A percentile compares a stretch with the other conserved stretches of the same genome.
phyloP scores from a whole-genome alignment of 2,329 filamentous ascomycete species.

The Thielaviopsis cerberus region DNA sequence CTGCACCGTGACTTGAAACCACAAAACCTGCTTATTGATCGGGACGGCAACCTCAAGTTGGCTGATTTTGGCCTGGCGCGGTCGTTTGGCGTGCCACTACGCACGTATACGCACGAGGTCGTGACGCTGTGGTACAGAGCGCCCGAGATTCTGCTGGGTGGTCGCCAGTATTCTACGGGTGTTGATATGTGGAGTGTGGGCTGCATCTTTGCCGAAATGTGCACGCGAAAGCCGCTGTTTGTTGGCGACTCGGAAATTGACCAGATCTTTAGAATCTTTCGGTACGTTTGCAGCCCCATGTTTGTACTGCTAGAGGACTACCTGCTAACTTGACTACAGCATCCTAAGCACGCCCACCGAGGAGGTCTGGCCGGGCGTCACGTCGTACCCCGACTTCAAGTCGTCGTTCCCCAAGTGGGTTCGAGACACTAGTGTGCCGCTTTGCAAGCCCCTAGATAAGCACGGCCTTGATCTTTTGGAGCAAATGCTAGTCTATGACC shows the following conservation, averaged over 20 bases:
- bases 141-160: slow-evolving; percentile 77
- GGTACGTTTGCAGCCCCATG: slow-evolving; percentile 23
- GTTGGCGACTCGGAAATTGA: slow-evolving; percentile 60
- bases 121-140: slow-evolving; percentile 87
- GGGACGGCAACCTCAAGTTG: slow-evolving; percentile 73
- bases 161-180: slow-evolving; percentile 80
- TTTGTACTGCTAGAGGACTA: background rate
- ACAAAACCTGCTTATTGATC: slow-evolving; percentile 74
- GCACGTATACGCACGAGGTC: slow-evolving; percentile 89
- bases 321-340: background rate
- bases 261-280: slow-evolving; percentile 42
- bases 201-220: slow-evolving; percentile 94
- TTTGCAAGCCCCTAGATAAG: slow-evolving; percentile 58
- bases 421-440: slow-evolving; percentile 43
- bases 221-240: slow-evolving; percentile 79
- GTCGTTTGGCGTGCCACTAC: slow-evolving; percentile 75
- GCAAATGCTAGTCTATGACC: slow-evolving; percentile 68
- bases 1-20: slow-evolving; percentile 80
- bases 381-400: slow-evolving; percentile 90
- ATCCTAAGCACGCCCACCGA: slow-evolving; percentile 71
- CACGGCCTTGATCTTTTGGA: slow-evolving; percentile 49
- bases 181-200: slow-evolving; percentile 94
- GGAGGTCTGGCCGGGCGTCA: slow-evolving; percentile 71
- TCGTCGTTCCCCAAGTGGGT: slow-evolving; percentile 81
- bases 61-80: slow-evolving; percentile 79